These are phyloP conservation scores for Tetrahymena thermophila DNA, from an alignment of 73 alveolate genomes.

Conservation along the genomic window DNA sequence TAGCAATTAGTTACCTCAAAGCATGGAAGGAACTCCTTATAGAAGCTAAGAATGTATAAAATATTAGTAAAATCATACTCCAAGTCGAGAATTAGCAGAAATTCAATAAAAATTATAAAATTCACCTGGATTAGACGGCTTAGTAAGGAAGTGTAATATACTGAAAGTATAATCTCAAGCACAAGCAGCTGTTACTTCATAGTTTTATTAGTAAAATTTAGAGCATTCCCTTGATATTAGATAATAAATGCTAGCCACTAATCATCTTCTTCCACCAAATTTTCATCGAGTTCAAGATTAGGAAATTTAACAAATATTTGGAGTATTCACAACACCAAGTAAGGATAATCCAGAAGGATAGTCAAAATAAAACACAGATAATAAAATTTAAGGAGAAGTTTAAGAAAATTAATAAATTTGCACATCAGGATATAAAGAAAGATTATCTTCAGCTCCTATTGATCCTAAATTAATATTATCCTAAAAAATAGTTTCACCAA, in stretches of 20 bases:
- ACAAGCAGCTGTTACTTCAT: not conserved
- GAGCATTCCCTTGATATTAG: not conserved
- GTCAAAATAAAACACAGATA: not conserved
- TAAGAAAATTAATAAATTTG: not conserved
- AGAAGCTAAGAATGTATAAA: not conserved
- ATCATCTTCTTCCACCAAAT: not conserved
- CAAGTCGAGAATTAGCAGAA: not conserved
- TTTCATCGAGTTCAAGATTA: not conserved
- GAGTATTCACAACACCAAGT: not conserved
- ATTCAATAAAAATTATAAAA: not conserved
- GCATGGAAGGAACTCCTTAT: not conserved
- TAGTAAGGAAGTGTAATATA: not conserved
- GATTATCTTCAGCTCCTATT: not conserved
- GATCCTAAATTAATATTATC: not conserved
- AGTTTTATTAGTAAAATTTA: not conserved
- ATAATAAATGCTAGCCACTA: not conserved
- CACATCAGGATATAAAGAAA: not conserved
- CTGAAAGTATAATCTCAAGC: not conserved
- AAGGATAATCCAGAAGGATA: not conserved
- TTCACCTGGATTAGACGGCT: not conserved
- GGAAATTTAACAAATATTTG: not conserved
- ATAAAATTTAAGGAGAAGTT: not conserved
- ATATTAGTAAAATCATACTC: not conserved
- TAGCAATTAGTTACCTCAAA: not conserved
- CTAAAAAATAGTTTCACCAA: not conserved